Base-by-base conservation (phyloP, 805 yeast genomes). In the Debaryomyces hansenii region DNA sequence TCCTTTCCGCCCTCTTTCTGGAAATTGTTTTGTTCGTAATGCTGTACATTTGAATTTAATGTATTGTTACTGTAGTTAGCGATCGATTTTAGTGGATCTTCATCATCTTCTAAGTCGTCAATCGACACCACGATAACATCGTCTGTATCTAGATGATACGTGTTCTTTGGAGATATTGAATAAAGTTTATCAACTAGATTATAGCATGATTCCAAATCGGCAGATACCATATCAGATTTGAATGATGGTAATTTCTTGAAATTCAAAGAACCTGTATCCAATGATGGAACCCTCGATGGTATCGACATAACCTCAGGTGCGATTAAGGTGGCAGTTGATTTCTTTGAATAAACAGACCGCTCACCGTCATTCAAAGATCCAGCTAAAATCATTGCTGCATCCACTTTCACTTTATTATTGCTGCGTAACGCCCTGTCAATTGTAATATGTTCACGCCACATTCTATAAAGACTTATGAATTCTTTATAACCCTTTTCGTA, bases 81-180 rank as follows among this genome's bases (percentile, higher is more conserved):
- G 14, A 31, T 9, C 34, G 16, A 5, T 24, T 9, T 9, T 24
- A 9, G 27, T 24, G 27, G 10, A 31, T 31, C 11, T 2, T 5
- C 31, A 11, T 14, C 41, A 24, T 41, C 41, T 6, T 45, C 47
- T 21, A 34, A 24, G 18, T 48, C 49, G 35, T 56, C 59, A 16
- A 53, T 42, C 8, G 57, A 51, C n/a, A 64, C 65, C 29, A 53
- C 50, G 4, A 64, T 64, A 10, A 59, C 55, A n/a, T 39, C 35
- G 12, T 60, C 65, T 16, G 55, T 54, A 40, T 65, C 58, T 36
- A 67, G 54, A 51, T 71, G 69, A 43, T 58, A 62, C 0, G 77
- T 70, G 47, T 72, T 69, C 40, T 59, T 68, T 0, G 77, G 77
- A 2, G 74, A 69, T 5, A 72, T 69, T 1, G 75, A 66, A 48